Evolutionary conservation across 2,329 filamentous ascomycete species (phyloP).

Genomic region (Calonectria leucothoes): DNA sequence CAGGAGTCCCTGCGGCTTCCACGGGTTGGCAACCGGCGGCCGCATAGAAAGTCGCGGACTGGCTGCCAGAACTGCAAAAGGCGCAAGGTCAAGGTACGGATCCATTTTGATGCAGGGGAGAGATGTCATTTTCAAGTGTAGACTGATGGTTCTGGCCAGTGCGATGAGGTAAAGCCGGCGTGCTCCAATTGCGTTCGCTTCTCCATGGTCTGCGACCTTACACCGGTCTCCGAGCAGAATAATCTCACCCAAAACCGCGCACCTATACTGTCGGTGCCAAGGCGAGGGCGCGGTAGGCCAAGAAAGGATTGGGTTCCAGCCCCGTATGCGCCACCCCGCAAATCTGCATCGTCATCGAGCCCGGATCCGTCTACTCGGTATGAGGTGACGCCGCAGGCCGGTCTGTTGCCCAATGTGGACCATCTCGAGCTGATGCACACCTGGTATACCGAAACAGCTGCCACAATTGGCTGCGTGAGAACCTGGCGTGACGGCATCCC

Average conservation of each 20-base stretch:
- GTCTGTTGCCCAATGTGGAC: neutral
- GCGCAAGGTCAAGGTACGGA: slow-evolving; percentile 12
- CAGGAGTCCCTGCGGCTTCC: neutral
- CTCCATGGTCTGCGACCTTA: slow-evolving; percentile 5
- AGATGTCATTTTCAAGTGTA: too few species aligned
- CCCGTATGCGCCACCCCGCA: neutral
- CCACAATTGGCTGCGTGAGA: neutral
- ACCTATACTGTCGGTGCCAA: neutral
- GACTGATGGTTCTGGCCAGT: too few species aligned
- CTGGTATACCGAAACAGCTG: neutral
- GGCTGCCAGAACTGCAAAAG: slow-evolving; percentile 3
- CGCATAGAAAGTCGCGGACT: neutral
- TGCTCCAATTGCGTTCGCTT: slow-evolving; percentile 12
- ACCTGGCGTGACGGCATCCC: neutral
- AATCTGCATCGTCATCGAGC: neutral
- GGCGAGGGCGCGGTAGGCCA: neutral
- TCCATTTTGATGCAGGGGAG: neutral
- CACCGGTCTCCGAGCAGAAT: neutral
- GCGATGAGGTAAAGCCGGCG: slow-evolving; percentile 24
- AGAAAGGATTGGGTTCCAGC: neutral
- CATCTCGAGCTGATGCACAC: neutral
- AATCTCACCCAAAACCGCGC: neutral
- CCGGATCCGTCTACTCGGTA: neutral
- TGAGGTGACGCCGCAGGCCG: neutral
- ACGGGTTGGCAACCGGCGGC: neutral